Evolutionary conservation across 2,329 filamentous ascomycete genomes (phyloP).

Genomic region (Coniella lustricola): DNA sequence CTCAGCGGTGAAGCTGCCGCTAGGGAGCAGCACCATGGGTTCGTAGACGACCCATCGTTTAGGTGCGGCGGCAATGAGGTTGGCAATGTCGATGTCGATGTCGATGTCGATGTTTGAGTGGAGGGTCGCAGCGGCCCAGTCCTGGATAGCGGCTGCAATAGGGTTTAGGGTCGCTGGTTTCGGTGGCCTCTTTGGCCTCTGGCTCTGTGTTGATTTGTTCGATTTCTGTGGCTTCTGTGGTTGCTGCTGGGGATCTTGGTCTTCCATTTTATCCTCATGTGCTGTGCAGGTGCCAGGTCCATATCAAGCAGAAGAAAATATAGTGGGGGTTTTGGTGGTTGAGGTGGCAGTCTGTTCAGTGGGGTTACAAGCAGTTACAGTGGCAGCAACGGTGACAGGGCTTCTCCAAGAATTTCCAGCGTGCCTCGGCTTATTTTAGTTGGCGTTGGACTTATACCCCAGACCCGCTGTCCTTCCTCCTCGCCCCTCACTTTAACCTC

Average conservation of each 20-base stretch:
- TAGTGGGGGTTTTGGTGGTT: too few relatives aligned
- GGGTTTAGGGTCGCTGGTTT: slow-evolving; percentile 29
- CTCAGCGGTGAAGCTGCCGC: slow-evolving; percentile 44
- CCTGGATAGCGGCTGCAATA: slow-evolving; percentile 28
- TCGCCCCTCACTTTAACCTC: not conserved
- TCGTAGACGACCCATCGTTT: slow-evolving; percentile 55
- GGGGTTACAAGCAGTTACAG: too few relatives aligned
- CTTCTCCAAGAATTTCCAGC: slow-evolving; percentile 2
- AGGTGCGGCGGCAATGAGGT: slow-evolving; percentile 37
- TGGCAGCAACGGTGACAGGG: not conserved
- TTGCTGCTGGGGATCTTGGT: not conserved
- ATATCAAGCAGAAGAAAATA: too few relatives aligned
- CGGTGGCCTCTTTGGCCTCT: not conserved
- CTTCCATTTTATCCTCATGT: not conserved
- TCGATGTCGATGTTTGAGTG: not conserved
- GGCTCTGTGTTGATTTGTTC: slow-evolving; percentile 5
- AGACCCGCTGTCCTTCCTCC: not conserved
- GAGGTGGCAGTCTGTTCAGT: too few relatives aligned
- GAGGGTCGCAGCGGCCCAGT: slow-evolving; percentile 32
- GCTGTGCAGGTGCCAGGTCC: too few relatives aligned
- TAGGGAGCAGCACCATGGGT: slow-evolving; percentile 54
- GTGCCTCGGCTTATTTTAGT: slow-evolving; percentile 10
- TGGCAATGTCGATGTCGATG: slow-evolving; percentile 8
- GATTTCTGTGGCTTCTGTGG: not conserved
- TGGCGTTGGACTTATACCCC: not conserved